Percentiles rank a stretch among this genome's conserved stretches.
These are phyloP conservation scores for Capsicum rhomboideum DNA, from an alignment of 257 asterid species.

Conservation along the genomic window DNA sequence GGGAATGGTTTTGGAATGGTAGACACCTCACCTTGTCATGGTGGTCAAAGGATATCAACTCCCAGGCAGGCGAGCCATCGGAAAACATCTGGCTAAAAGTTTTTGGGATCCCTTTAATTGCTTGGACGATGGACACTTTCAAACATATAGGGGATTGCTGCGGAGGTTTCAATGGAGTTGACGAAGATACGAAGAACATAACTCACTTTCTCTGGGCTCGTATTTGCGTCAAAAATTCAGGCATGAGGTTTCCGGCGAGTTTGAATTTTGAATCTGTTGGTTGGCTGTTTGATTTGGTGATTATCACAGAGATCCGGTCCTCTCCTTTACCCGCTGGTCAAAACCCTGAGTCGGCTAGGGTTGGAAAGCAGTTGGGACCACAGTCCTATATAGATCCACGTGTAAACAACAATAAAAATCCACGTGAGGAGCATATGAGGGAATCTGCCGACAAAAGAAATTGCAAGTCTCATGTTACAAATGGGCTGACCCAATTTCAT, in stretches of 20 bases:
- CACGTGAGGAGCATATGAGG: background rate
- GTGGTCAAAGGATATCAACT: background rate
- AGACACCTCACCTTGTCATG: background rate
- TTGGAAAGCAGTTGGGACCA: background rate
- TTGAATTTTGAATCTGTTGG: background rate
- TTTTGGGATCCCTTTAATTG: background rate
- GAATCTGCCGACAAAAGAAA: background rate
- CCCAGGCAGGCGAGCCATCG: background rate
- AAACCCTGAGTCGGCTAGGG: background rate
- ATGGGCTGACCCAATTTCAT: background rate
- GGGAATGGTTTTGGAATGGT: no score
- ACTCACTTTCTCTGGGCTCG: background rate
- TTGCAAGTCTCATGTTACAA: background rate
- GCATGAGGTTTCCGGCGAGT: background rate
- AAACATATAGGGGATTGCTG: background rate
- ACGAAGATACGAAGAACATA: background rate
- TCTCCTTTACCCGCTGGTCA: background rate
- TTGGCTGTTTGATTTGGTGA: background rate
- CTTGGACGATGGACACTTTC: background rate
- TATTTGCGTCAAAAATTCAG: no score
- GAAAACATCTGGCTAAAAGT: no score
- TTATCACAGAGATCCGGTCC: background rate
- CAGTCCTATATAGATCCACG: accelerated
- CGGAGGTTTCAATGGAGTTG: background rate
- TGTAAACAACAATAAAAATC: no score